Conservation (phyloP, 352 stramenopile species). For the Pythium guiyangense region DNA sequence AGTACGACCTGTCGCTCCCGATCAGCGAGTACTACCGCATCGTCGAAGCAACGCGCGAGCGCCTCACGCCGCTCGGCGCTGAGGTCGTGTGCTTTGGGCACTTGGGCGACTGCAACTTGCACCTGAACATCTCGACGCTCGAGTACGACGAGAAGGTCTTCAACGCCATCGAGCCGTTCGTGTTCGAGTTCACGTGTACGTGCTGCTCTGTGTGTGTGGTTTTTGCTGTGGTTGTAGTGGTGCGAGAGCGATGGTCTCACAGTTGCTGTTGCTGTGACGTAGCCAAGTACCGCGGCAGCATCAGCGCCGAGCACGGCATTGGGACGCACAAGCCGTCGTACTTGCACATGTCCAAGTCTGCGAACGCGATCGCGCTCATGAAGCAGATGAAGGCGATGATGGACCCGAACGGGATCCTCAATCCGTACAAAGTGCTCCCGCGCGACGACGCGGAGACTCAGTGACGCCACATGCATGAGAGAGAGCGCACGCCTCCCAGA, state of each 20-base stretch:
- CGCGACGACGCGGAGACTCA: neutral
- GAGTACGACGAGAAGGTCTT: conserved; percentile 65
- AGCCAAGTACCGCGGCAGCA: conserved; percentile 88
- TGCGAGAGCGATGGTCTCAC: neutral
- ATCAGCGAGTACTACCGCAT: conserved; percentile 91
- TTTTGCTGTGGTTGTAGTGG: neutral
- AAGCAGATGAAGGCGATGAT: conserved; percentile 91
- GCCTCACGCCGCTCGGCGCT: conserved; percentile 37
- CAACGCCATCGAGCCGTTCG: conserved; percentile 58
- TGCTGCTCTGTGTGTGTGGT: neutral
- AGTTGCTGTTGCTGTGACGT: neutral
- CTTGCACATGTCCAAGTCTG: conserved; percentile 83
- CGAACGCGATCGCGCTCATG: conserved; percentile 89
- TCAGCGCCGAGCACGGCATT: conserved; percentile 97
- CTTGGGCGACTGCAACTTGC: conserved; percentile 95
- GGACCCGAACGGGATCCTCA: conserved; percentile 95
- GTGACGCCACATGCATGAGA: no score
- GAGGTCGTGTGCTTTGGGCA: conserved; percentile 91
- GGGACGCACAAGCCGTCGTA: conserved; percentile 92
- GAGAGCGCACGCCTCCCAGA: neutral
- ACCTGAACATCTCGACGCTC: conserved; percentile 92
- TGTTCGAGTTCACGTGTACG: conserved; percentile 82
- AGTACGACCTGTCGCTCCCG: conserved; percentile 97
- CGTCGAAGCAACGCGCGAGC: conserved; percentile 67
- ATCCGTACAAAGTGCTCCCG: conserved; percentile 93